Evolutionary conservation across 495 filamentous ascomycete genomes (phyloP).

Genomic region (Neurospora sp.): DNA sequence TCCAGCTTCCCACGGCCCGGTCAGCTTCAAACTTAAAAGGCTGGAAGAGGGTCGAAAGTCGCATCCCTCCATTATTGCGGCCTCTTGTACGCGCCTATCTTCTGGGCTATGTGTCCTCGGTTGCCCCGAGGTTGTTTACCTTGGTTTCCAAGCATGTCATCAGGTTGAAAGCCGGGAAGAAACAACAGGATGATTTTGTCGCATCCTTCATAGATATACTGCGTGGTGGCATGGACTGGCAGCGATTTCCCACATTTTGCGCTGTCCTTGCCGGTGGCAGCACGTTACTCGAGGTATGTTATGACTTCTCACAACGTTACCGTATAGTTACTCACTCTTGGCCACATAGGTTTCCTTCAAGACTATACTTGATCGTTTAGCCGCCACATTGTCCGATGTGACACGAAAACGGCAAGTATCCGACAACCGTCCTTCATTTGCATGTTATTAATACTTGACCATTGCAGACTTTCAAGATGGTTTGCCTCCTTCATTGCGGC

Average conservation of each 20-base stretch:
- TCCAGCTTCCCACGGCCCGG: not conserved
- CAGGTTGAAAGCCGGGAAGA: slow-evolving; percentile 30
- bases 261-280: slow-evolving; percentile 66
- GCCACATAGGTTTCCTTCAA: slow-evolving; percentile 21
- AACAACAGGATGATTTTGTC: slow-evolving; percentile 29
- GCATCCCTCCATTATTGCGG: slow-evolving; percentile 33
- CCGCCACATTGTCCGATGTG: slow-evolving; percentile 15
- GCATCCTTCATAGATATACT: slow-evolving; percentile 34
- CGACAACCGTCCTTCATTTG: not conserved
- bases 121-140: slow-evolving; percentile 55
- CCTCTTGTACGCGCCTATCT: slow-evolving; percentile 67
- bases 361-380: slow-evolving; percentile 13
- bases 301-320: not conserved
- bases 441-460: not conserved
- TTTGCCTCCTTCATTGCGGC: slow-evolving; percentile 40
- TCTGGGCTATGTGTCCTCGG: slow-evolving; percentile 62
- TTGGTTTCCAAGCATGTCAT: slow-evolving; percentile 39
- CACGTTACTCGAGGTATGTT: slow-evolving; percentile 55
- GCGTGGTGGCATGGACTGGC: slow-evolving; percentile 35
- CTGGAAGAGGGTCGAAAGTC: slow-evolving; percentile 21
- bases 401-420: slow-evolving; percentile 23
- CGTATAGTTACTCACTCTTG: not conserved
- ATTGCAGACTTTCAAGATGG: slow-evolving; percentile 33
- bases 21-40: slow-evolving; percentile 5
- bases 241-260: slow-evolving; percentile 76